phyloP scores from a whole-genome alignment of 169 alveolate species.

The Eimeria praecox region DNA sequence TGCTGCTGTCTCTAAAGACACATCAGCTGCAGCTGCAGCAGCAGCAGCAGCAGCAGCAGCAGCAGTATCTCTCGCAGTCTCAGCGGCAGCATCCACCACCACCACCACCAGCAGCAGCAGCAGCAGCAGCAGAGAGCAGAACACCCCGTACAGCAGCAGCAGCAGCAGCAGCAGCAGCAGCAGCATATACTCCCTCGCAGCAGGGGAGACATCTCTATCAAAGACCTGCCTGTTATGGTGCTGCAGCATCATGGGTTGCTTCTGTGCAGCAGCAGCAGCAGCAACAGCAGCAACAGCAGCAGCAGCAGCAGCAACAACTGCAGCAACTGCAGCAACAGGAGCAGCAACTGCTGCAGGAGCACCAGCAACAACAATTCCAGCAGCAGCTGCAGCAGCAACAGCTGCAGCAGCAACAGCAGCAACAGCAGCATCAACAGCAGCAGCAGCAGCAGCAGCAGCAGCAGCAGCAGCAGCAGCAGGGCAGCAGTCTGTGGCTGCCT shows the following conservation, averaged over 20 bases:
- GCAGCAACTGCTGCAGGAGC: constrained; percentile 24
- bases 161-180: neutral
- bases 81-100: constrained; percentile 14
- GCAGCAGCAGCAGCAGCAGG: no score
- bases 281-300: constrained; percentile 49
- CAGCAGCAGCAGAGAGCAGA: constrained; percentile 19
- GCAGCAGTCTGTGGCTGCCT: no score
- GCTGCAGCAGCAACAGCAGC: no score
- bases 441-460: no score
- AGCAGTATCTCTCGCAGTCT: constrained; percentile 1
- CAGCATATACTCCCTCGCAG: neutral
- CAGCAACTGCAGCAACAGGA: constrained; percentile 6
- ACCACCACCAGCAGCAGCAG: neutral
- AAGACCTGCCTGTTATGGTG: constrained; percentile 3
- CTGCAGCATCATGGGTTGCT: constrained; percentile 26
- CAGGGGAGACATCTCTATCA: neutral
- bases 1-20: neutral
- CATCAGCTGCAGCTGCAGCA: constrained; percentile 40
- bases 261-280: constrained; percentile 51
- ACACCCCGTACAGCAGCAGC: no score
- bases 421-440: no score
- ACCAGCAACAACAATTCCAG: no score
- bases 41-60: constrained; percentile 55
- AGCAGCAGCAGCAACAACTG: constrained; percentile 31
- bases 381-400: no score